Evolutionary conservation across 805 yeast species (phyloP).

Genomic region (Torulaspora microellipsoides): DNA sequence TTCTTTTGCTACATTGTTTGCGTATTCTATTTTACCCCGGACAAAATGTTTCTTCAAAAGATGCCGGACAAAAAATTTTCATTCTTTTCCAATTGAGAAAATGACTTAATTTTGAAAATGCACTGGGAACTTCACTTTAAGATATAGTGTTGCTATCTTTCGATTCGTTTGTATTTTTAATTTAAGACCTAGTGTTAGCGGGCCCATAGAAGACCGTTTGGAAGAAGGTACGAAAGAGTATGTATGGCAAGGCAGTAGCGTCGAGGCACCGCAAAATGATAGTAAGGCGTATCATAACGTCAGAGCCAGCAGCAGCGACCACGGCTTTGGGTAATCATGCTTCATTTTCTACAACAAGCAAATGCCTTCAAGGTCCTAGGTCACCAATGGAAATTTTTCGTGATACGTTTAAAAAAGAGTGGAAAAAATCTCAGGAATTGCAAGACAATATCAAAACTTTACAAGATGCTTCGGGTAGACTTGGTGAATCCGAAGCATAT

Average conservation of each 20-base stretch:
- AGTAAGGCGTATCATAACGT: neutral
- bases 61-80: slow-evolving; percentile 7
- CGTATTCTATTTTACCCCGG: no score
- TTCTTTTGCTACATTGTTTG: no score
- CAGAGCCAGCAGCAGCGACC: neutral
- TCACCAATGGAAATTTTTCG: slow-evolving; percentile 90
- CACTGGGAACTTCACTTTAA: no score
- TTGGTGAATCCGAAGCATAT: slow-evolving; percentile 92
- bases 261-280: slow-evolving; percentile 1
- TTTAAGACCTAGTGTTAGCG: no score
- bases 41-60: no score
- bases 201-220: no score
- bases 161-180: no score
- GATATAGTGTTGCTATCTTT: no score
- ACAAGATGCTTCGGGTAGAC: slow-evolving; percentile 91
- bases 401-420: slow-evolving; percentile 86
- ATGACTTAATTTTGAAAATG: no score
- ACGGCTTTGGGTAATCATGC: slow-evolving; percentile 1
- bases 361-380: slow-evolving; percentile 18
- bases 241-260: slow-evolving; percentile 3
- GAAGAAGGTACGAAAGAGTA: neutral
- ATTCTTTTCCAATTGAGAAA: no score
- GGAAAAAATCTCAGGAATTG: slow-evolving; percentile 84
- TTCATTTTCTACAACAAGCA: slow-evolving; percentile 14
- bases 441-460: slow-evolving; percentile 91